Conservation (phyloP, 2,329 filamentous ascomycete genomes). For the Colletotrichum sp. region DNA sequence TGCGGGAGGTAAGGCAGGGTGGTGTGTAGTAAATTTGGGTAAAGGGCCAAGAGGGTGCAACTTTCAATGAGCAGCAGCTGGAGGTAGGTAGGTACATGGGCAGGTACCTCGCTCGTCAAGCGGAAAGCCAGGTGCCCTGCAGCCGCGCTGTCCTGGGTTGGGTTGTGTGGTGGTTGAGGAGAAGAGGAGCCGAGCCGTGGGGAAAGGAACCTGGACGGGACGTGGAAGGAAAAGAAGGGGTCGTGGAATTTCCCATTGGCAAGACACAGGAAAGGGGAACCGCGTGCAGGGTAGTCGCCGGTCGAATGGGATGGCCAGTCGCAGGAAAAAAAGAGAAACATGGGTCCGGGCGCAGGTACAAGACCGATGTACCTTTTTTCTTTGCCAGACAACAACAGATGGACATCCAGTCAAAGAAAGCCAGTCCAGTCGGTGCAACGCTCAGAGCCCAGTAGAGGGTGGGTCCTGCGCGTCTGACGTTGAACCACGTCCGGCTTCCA, state of each 20-base stretch:
- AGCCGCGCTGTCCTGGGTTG: neutral
- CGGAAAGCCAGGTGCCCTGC: neutral
- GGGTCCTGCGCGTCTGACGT: slow-evolving; percentile 17
- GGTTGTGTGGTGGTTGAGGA: neutral
- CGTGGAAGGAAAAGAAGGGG: slow-evolving; percentile 18
- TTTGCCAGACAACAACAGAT: neutral
- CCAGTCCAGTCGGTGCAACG: neutral
- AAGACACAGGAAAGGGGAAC: slow-evolving; percentile 10
- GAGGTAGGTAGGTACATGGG: neutral
- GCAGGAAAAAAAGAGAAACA: slow-evolving; percentile 4
- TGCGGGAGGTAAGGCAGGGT: neutral
- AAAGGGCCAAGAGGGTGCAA: neutral
- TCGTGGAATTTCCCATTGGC: slow-evolving; percentile 14
- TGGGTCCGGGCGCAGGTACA: slow-evolving; percentile 13
- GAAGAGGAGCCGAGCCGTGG: slow-evolving; percentile 18
- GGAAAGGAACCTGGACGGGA: neutral
- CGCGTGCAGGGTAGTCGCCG: neutral
- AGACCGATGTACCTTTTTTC: neutral
- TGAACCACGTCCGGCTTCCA: slow-evolving; percentile 13
- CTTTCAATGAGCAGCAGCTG: neutral
- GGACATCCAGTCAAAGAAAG: neutral
- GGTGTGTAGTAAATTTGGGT: neutral
- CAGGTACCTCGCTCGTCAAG: neutral
- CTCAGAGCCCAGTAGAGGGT: neutral
- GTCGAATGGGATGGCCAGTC: neutral